Evolutionary conservation across 371 early-diverging fungal species (phyloP), one percentile per base, ranked within the genome.

Genomic region (Haplosporangium sp.): DNA sequence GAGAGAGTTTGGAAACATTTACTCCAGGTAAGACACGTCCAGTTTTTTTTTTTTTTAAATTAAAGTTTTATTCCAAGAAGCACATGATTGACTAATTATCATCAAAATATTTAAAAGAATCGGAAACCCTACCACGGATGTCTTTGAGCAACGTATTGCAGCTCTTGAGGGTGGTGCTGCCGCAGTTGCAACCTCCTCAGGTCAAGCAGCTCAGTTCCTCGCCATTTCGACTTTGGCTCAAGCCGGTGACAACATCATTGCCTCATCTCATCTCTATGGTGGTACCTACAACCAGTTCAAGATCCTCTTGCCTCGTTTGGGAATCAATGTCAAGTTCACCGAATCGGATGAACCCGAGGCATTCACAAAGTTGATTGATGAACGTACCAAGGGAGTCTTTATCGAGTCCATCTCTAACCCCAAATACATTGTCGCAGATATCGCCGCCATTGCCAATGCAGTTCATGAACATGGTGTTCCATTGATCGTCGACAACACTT

Each of bases 241-340:
- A 62, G 84, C 88, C 7, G 96, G 96, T 38, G 94, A 95, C 75
- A 97, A 95, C 83, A 93, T 97, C 66, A 89, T 97, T 34, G 83
- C 95, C 15, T 90, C 93, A 38, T 84, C 88, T 17, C 92, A 86
- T 71, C 79, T 96, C 35, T 96, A 96, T 75, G 96, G 96, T 52
- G 96, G 96, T 17, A 94, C 96, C 13, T 94, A 92, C 87, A 96
- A 94, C 83, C 94, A 93, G 83, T 90, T 96, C 86, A 96, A 96
- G 86, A 90, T 94, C 42, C 70, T 88, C 13, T 84, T 97, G 39
- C 94, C 95, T 13, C 88, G 95, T 27, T 82, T 96, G 6, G 97
- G 97, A 19, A 94, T 97, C 69, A 69, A 87, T 4, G 92, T 92
- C 76, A 86, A 88, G 65, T 96, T 97, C 82, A 90, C 91, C 9